Conservation (phyloP, 305 asterid genomes). For the Plantago rigida region DNA sequence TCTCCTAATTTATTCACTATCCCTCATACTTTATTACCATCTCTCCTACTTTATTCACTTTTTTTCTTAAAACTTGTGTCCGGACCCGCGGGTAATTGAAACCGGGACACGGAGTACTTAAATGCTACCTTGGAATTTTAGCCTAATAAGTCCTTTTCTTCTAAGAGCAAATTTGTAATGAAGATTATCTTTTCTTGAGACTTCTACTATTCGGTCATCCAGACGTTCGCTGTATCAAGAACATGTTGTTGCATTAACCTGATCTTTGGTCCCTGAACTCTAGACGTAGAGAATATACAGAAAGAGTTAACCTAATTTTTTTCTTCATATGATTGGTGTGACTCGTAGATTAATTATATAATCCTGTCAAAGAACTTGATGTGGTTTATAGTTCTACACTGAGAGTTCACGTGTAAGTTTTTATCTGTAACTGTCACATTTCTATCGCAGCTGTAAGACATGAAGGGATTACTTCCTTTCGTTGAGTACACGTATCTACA, state of each 20-base stretch:
- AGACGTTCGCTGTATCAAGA: too few species aligned
- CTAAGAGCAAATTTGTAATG: conserved; percentile 8
- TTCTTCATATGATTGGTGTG: background rate
- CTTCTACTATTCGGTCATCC: too few species aligned
- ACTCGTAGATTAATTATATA: background rate
- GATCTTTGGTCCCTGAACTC: too few species aligned
- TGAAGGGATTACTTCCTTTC: background rate
- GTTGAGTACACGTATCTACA: background rate
- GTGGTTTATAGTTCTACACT: background rate
- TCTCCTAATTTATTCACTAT: too few species aligned
- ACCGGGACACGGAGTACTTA: too few species aligned
- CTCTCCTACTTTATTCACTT: too few species aligned
- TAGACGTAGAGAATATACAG: too few species aligned
- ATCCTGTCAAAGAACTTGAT: background rate
- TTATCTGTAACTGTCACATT: background rate
- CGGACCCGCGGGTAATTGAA: too few species aligned
- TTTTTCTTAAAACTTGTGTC: too few species aligned
- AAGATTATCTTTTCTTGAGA: background rate
- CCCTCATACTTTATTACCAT: too few species aligned
- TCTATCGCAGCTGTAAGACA: background rate
- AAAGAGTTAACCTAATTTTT: background rate
- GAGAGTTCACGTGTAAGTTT: background rate
- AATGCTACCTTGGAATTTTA: background rate
- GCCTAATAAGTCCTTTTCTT: conserved; percentile 13
- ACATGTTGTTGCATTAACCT: too few species aligned